Base-by-base conservation (phyloP, 352 stramenopile species). In the Blastocystis sp. region DNA sequence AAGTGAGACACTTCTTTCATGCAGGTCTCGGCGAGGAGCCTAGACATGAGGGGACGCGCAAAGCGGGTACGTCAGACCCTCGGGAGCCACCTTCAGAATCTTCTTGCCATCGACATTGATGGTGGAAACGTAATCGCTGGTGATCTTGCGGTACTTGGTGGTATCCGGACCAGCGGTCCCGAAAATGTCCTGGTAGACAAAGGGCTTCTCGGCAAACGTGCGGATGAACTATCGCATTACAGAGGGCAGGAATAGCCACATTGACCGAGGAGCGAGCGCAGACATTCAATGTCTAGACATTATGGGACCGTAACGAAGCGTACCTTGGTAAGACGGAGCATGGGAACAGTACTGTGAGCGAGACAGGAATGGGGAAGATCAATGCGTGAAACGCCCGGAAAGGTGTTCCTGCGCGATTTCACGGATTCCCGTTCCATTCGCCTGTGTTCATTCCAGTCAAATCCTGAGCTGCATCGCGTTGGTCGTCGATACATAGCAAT, bases 1-100 rank as follows among this genome's bases (percentile, higher is more conserved):
- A 95, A 90, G 76, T 96, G 93, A 5, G 93, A 92, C 87, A 96
- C 93, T 86, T 96, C 94, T 19, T 88, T 88, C 90, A 96, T 94
- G n/a, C 93, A 93, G 7, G 90, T 90, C 52, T 92, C 90, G 10
- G 92, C 92, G 3, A 96, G 89, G 64, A 91, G 88, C 10, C 89
- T 90, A 93, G 87, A 14, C 76, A 87, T 17, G 92, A 78, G 56
- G 90, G 90, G n/a, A 79, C 43, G 14, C 21, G 11, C 23, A 21
- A 59, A 34, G 2, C 17, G 28, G 10, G 38, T 76, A 62, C 62
- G 78, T 89, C 11, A 91, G 66, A 38, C 82, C 89, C 78, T 91
- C 86, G 2, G 86, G 88, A 5, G 62, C 91, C 53, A 93, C 90
- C 88, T 92, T 92, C 56, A 93, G 62, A 65, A 92, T 89, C 79